Evolutionary conservation across 805 yeast genomes (phyloP), one percentile per base, ranked within the genome.

Genomic region (Zygosaccharomyces kombuchaensis): DNA sequence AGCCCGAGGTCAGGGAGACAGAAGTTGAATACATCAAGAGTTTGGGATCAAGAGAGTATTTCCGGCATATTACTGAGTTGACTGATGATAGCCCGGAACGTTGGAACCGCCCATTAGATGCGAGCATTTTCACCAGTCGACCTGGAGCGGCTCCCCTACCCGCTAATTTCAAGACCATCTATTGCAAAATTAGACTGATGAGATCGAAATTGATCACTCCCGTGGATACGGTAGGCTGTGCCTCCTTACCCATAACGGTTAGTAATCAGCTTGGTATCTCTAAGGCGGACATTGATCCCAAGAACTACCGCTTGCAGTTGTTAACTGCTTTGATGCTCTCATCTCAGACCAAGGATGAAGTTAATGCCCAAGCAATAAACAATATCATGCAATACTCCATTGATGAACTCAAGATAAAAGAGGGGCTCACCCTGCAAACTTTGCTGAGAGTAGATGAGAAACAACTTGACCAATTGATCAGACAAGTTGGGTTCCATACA

Each of bases 341-440:
- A 8, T 77, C 96, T 0, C 97, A 90, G 55, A 90, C 98, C 1
- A 89, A 85, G 59, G 98, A 90, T 63, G 96, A 87, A 62, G 78
- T 82, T 39, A 90, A 87, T 50, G 84, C 74, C 44, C 75, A 74
- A 34, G 95, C 93, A 0, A 84, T 89, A 81, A 62, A 62, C 12
- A 74, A 67, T 25, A 67, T 91, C 51, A 81, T 86, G 40, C 55
- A 58, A 30, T 69, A 74, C 52, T 67, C 82, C 55, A 49, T 55
- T n/a, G 54, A 64, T 46, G 74, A 70, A 70, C 22, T 75, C 49
- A 40, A 49, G 12, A 36, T 50, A 41, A 48, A 60, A 4, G 71
- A 75, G 13, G 89, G 89, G 0, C 61, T 84, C 4, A 75, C 81
- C 19, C 53, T 84, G 2, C 77, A 79, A n/a, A 77, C 81, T 0